Conservation (phyloP, 2,329 filamentous ascomycete species). For the Penicillium sumatraense region DNA sequence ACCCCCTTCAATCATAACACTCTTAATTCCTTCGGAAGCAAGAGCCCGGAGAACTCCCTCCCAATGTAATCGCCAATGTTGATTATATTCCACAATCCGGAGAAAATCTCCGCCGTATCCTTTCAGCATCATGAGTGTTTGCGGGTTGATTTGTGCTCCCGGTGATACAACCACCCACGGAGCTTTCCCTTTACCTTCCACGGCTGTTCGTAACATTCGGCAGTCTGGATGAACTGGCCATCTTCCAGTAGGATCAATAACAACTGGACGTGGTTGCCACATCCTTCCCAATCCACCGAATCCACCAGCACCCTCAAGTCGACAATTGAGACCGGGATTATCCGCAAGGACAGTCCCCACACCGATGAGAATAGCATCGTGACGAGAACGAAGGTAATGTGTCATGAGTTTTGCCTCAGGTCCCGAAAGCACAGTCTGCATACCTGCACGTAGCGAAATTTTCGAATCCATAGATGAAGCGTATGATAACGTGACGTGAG, state of each 20-base stretch:
- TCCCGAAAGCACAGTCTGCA: conserved; percentile 83
- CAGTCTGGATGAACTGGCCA: conserved; percentile 67
- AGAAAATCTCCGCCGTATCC: conserved; percentile 53
- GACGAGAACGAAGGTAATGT: conserved; percentile 80
- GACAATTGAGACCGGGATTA: conserved; percentile 83
- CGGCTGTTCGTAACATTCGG: conserved; percentile 69
- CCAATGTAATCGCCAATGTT: conserved; percentile 64
- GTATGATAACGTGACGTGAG: conserved; percentile 80
- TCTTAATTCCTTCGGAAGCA: conserved; percentile 64
- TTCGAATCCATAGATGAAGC: conserved; percentile 87
- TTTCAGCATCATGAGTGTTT: conserved; percentile 51
- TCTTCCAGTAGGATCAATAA: conserved; percentile 78
- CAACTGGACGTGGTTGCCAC: conserved; percentile 76
- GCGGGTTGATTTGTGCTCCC: conserved; percentile 49
- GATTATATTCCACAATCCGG: conserved; percentile 43
- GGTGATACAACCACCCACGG: conserved; percentile 71
- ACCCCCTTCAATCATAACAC: conserved; percentile 92
- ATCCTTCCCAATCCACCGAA: conserved; percentile 58
- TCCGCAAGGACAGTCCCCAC: conserved; percentile 84
- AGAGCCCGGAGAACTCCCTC: conserved; percentile 64
- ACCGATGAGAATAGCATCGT: conserved; percentile 84
- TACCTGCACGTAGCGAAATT: conserved; percentile 74
- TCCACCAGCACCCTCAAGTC: conserved; percentile 65
- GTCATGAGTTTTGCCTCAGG: conserved; percentile 88
- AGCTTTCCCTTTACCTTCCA: conserved; percentile 68